Base-by-base conservation (phyloP, 108 stramenopile genomes). In the Thalassiosira profunda region DNA sequence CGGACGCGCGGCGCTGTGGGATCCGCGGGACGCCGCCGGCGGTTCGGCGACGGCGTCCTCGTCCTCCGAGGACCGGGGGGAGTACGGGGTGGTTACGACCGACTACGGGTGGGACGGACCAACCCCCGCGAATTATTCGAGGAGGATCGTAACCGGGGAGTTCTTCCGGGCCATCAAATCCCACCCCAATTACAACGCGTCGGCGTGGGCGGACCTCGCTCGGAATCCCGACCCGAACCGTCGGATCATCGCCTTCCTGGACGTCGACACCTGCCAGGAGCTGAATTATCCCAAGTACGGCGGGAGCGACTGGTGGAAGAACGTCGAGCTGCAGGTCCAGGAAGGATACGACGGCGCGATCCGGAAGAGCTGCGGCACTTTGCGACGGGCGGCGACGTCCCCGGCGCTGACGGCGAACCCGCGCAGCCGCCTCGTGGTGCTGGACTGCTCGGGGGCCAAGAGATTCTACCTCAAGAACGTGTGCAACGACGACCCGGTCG, bases 251-350 rank as follows among this genome's bases (percentile, higher is more conserved):
- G 63, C 76, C 55, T 84, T 84, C 58, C 35, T 70, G 4, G 77
- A 84, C 58, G 12, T 43, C 0, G 44, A 43, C 18, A 61, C 66
- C 8, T 84, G 78, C 42, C 26, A 17, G 7, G 82, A 84, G 56
- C 3, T 12, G 12, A 76, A 82, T 45, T 82, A 65, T 42, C 81
- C 81, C 2, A 59, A 28, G n/a, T 76, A 76, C 24, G 64, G 58
- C 7, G 64, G 8, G 57, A 36, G 9, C 65, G 52, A 14, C 5
- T 28, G 14, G 70, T 58, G 15, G 18, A 49, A 18, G n/a, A 43
- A 11, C 37, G n/a, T 18, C 59, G 57, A 45, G 37, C 29, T 42
- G 51, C 62, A 59, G n/a, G 72, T 25, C 5, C 10, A 38, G 17
- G 60, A 18, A 20, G 14, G 69, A 9, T 55, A 53, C 37, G 1